Conservation (phyloP, 805 yeast species). For the Grigorovia transvaalensis region DNA sequence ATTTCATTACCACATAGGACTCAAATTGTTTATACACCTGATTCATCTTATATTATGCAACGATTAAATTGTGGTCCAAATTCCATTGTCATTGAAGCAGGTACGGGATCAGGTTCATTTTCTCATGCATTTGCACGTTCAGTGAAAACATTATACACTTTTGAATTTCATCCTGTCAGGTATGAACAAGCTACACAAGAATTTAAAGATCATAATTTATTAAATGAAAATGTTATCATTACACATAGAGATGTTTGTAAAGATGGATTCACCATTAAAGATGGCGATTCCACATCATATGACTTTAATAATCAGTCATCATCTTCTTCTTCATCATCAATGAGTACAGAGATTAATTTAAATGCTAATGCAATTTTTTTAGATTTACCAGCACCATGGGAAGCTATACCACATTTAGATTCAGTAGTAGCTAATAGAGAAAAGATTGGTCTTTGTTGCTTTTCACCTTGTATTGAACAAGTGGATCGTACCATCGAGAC, state of each 20-base stretch:
- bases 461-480: constrained; percentile 96
- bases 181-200: constrained; percentile 70
- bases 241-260: constrained; percentile 91
- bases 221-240: constrained; percentile 41
- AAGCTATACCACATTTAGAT: constrained; percentile 70
- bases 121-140: constrained; percentile 88
- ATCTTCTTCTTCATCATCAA: no score
- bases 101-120: constrained; percentile 95
- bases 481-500: constrained; percentile 78
- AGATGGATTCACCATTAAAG: constrained; percentile 59
- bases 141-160: constrained; percentile 70
- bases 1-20: constrained; percentile 94
- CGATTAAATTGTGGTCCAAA: constrained; percentile 66
- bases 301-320: constrained; percentile 16
- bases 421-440: constrained; percentile 43
- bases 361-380: constrained; percentile 70
- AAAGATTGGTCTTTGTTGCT: constrained; percentile 75
- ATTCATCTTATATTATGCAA: constrained; percentile 82
- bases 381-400: constrained; percentile 96
- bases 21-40: constrained; percentile 94
- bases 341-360: no score
- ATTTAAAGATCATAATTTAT: constrained; percentile 60
- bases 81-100: constrained; percentile 83
- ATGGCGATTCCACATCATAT: constrained; percentile 18
- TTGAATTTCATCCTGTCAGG: constrained; percentile 84